Percentiles rank a stretch among this genome's conserved stretches.
These are phyloP conservation scores for Metschnikowia noctiluminum DNA, from an alignment of 805 yeast genomes.

Conservation along the genomic window DNA sequence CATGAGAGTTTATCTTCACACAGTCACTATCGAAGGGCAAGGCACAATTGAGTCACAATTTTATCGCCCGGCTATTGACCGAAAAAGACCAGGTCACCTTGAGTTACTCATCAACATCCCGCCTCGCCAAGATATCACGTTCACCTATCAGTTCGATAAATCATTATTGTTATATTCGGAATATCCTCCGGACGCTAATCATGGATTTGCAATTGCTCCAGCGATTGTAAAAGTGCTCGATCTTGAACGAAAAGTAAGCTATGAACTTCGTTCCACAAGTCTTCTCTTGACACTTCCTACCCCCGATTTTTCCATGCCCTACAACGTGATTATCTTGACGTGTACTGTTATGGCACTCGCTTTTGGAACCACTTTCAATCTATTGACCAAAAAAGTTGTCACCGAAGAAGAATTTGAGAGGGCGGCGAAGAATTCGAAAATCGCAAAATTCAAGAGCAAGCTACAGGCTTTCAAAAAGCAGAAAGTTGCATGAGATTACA, in stretches of 20 bases:
- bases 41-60: slow-evolving; percentile 48
- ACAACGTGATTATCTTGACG: slow-evolving; percentile 90
- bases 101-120: slow-evolving; percentile 70
- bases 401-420: slow-evolving; percentile 67
- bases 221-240: slow-evolving; percentile 66
- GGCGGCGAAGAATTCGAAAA: slow-evolving; percentile 11
- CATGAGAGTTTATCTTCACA: slow-evolving; percentile 76
- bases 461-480: slow-evolving; percentile 7
- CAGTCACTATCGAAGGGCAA: slow-evolving; percentile 38
- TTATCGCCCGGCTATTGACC: slow-evolving; percentile 76
- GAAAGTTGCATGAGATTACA: background rate
- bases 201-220: slow-evolving; percentile 93
- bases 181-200: slow-evolving; percentile 99
- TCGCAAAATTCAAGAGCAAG: slow-evolving; percentile 12
- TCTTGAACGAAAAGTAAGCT: slow-evolving; percentile 23
- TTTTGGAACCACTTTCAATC: slow-evolving; percentile 82
- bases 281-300: slow-evolving; percentile 84
- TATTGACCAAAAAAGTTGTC: slow-evolving; percentile 68
- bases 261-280: slow-evolving; percentile 78
- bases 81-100: slow-evolving; percentile 77
- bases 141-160: slow-evolving; percentile 82
- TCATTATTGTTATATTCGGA: slow-evolving; percentile 80
- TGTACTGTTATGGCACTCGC: slow-evolving; percentile 91
- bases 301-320: slow-evolving; percentile 98
- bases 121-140: slow-evolving; percentile 52